These are phyloP conservation scores for Saitozyma podzolica DNA, from an alignment of 768 basidiomycete species.

Conservation along the genomic window DNA sequence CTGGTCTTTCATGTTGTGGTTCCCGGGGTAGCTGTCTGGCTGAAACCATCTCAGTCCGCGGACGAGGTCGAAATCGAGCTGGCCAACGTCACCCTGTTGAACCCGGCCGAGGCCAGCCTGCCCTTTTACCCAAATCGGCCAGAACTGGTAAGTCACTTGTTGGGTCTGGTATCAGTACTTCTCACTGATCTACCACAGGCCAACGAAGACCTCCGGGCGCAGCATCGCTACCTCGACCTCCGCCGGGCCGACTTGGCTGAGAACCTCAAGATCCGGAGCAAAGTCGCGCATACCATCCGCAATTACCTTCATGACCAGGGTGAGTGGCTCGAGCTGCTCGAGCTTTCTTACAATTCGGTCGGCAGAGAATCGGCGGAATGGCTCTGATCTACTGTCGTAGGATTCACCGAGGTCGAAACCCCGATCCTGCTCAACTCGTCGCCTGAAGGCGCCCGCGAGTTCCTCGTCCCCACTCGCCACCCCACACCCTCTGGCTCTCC, in stretches of 20 bases:
- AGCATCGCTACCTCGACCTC: slow-evolving; percentile 85
- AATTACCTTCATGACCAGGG: slow-evolving; percentile 72
- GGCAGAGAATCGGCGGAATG: background rate
- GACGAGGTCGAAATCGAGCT: slow-evolving; percentile 82
- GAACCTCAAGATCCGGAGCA: slow-evolving; percentile 78
- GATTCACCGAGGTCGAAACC: slow-evolving; percentile 90
- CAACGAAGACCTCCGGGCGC: slow-evolving; percentile 80
- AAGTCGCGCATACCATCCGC: slow-evolving; percentile 76
- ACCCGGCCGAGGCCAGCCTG: slow-evolving; percentile 67
- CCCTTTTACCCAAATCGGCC: slow-evolving; percentile 84
- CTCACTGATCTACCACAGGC: slow-evolving; percentile 57
- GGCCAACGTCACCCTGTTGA: slow-evolving; percentile 69
- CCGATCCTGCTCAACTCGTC: slow-evolving; percentile 86
- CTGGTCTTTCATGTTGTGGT: no score
- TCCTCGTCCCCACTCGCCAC: slow-evolving; percentile 76
- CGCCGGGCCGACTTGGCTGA: slow-evolving; percentile 69
- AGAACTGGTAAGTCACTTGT: slow-evolving; percentile 63
- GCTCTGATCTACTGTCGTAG: slow-evolving; percentile 55
- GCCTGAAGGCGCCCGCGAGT: slow-evolving; percentile 92
- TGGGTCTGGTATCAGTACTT: background rate
- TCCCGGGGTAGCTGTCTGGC: no score
- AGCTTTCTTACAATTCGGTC: background rate
- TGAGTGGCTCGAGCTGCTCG: slow-evolving; percentile 49
- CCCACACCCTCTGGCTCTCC: slow-evolving; percentile 23
- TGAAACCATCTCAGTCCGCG: slow-evolving; percentile 2